Conservation (phyloP, 179 eudicot species). For the Silene vulgaris region DNA sequence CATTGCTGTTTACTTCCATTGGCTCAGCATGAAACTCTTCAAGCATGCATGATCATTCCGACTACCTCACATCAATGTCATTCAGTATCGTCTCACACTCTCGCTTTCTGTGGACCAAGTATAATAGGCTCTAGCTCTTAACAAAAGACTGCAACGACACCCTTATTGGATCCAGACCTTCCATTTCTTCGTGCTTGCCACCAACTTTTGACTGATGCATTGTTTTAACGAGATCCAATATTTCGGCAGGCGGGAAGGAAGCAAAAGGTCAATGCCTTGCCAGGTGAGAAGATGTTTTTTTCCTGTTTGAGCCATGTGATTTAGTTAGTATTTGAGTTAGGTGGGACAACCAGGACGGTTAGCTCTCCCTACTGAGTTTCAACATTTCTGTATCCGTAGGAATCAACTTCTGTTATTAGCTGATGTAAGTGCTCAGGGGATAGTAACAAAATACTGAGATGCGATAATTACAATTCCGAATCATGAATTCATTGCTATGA, state of each 20-base stretch:
- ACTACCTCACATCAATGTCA: constrained; percentile 2
- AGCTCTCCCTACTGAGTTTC: too few relatives aligned
- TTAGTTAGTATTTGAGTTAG: background rate
- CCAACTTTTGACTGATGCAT: background rate
- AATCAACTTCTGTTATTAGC: too few relatives aligned
- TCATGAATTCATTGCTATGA: background rate
- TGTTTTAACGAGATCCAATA: background rate
- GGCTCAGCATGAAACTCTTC: constrained; percentile 94
- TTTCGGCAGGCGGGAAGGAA: background rate
- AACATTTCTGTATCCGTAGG: too few relatives aligned
- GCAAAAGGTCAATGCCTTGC: background rate
- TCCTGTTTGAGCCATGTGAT: background rate
- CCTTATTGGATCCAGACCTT: background rate
- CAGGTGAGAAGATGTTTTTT: background rate
- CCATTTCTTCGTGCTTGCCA: background rate
- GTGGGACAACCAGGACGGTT: background rate
- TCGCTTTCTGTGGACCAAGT: background rate
- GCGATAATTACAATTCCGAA: background rate
- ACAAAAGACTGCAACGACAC: background rate
- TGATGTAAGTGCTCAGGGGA: too few relatives aligned
- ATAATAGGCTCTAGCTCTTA: too few relatives aligned
- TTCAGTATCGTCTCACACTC: background rate
- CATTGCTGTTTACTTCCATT: constrained; percentile 74
- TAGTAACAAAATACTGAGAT: too few relatives aligned
- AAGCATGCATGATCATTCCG: constrained; percentile 48